Conservation (phyloP, 2,329 filamentous ascomycete genomes). For the Ophiostoma montium region DNA sequence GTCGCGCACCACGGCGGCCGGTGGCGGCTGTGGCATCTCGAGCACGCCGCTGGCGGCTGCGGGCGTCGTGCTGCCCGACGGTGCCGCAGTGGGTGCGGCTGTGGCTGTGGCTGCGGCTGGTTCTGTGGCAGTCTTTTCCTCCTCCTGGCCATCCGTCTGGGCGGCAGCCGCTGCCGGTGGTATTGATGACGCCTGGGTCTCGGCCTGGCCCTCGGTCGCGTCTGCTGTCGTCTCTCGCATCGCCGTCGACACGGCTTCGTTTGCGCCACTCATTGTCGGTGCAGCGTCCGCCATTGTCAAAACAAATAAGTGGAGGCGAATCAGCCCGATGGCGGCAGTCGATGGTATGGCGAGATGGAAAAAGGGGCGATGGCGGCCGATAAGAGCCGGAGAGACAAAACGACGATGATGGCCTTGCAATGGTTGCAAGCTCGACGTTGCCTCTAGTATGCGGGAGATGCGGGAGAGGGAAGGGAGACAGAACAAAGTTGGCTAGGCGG, state of each 20-base stretch:
- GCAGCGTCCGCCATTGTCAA: conserved; percentile 10
- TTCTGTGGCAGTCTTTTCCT: background rate
- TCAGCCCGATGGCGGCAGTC: background rate
- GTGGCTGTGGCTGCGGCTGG: background rate
- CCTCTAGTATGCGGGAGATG: background rate
- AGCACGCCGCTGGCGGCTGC: background rate
- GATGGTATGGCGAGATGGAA: background rate
- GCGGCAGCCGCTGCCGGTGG: background rate
- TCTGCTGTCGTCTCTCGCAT: background rate
- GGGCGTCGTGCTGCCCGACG: too few relatives aligned
- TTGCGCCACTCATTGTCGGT: conserved; percentile 12
- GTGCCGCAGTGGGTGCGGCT: too few relatives aligned
- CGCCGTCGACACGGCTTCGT: conserved; percentile 11
- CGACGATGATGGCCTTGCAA: background rate
- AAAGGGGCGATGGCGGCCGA: background rate
- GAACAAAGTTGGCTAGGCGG: background rate
- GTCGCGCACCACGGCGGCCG: conserved; percentile 15
- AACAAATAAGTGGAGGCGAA: background rate
- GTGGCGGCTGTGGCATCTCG: conserved; percentile 4
- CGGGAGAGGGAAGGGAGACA: background rate
- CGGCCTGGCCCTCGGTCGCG: background rate
- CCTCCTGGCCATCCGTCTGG: background rate
- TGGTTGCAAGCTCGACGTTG: background rate
- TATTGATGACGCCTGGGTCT: background rate
- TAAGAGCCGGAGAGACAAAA: background rate